Conservation (phyloP, 768 basidiomycete genomes). For the Collybiopsis confluens region DNA sequence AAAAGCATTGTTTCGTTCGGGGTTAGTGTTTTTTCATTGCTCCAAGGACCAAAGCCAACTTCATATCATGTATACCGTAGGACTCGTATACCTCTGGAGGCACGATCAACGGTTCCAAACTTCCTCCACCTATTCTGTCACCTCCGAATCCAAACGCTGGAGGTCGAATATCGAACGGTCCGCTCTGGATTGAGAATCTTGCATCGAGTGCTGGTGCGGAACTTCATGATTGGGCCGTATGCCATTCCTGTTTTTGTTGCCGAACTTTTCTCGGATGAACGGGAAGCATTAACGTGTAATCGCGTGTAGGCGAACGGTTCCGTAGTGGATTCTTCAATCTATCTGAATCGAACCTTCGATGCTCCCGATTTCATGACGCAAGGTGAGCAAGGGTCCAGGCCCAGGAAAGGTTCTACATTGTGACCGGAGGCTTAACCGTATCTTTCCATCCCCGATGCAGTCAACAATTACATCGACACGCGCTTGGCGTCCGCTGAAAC, state of each 20-base stretch:
- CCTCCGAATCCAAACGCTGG: slow-evolving; percentile 45
- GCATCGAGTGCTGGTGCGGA: slow-evolving; percentile 34
- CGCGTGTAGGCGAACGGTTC: slow-evolving; percentile 21
- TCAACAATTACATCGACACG: slow-evolving; percentile 18
- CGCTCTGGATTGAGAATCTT: slow-evolving; percentile 45
- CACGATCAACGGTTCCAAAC: slow-evolving; percentile 37
- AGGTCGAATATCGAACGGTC: slow-evolving; percentile 47
- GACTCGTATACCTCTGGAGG: slow-evolving; percentile 47
- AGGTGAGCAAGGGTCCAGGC: too few species aligned
- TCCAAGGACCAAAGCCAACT: not conserved
- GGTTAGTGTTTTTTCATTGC: slow-evolving; percentile 20
- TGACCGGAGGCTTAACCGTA: too few species aligned
- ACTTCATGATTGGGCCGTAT: slow-evolving; percentile 48
- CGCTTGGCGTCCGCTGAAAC: slow-evolving; percentile 30
- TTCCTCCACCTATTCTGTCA: slow-evolving; percentile 34
- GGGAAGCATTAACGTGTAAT: not conserved
- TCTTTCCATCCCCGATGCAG: slow-evolving; percentile 11
- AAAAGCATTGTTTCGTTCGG: slow-evolving; percentile 51
- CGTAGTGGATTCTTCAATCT: slow-evolving; percentile 22
- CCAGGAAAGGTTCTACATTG: too few species aligned
- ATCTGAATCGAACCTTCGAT: slow-evolving; percentile 13
- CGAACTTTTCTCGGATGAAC: not conserved
- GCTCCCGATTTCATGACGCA: slow-evolving; percentile 22
- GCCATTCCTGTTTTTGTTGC: slow-evolving; percentile 10
- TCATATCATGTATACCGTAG: slow-evolving; percentile 14